A percentile compares a stretch with the other conserved stretches of the same genome.
phyloP scores from a whole-genome alignment of 495 filamentous ascomycete genomes.

The Barbatosphaeria neglecta region DNA sequence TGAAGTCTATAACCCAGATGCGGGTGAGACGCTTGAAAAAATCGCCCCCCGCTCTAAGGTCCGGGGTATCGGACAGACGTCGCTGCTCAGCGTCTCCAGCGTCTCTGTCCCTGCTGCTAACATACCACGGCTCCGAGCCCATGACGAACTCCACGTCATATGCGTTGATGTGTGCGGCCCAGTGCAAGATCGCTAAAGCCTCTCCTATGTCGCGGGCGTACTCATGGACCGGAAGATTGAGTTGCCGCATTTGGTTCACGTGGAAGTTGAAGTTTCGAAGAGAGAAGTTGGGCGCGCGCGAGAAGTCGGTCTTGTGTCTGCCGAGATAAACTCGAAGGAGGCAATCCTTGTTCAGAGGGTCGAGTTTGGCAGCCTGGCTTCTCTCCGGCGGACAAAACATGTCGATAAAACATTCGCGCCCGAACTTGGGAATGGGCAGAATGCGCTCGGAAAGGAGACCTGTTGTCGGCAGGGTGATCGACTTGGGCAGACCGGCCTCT shows the following conservation, averaged over 20 bases:
- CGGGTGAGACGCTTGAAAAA: neutral
- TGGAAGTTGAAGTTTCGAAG: constrained; percentile 9
- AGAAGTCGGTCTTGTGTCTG: neutral
- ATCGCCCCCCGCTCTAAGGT: neutral
- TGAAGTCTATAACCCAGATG: constrained; percentile 8
- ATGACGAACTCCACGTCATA: constrained; percentile 12
- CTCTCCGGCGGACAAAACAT: too few relatives aligned
- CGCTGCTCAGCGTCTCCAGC: too few relatives aligned
- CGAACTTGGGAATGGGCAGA: too few relatives aligned
- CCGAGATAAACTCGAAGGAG: constrained; percentile 4
- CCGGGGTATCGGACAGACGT: neutral
- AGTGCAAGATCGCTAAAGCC: constrained; percentile 7
- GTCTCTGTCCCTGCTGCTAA: too few relatives aligned
- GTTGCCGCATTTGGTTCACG: constrained; percentile 8
- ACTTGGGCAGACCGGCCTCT: too few relatives aligned
- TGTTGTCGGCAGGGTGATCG: too few relatives aligned
- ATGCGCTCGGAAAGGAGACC: too few relatives aligned
- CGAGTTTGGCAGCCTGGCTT: too few relatives aligned
- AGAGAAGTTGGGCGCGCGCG: constrained; percentile 4
- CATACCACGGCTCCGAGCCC: constrained; percentile 2
- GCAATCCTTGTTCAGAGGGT: constrained; percentile 2
- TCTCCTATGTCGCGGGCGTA: constrained; percentile 4
- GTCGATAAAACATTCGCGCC: too few relatives aligned
- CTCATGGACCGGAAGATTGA: constrained; percentile 1
- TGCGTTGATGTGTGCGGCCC: constrained; percentile 7